Evolutionary conservation across 192 early-diverging fungal genomes (phyloP), one percentile per base, ranked within the genome.

Genomic region (Backusella tarrabulga): DNA sequence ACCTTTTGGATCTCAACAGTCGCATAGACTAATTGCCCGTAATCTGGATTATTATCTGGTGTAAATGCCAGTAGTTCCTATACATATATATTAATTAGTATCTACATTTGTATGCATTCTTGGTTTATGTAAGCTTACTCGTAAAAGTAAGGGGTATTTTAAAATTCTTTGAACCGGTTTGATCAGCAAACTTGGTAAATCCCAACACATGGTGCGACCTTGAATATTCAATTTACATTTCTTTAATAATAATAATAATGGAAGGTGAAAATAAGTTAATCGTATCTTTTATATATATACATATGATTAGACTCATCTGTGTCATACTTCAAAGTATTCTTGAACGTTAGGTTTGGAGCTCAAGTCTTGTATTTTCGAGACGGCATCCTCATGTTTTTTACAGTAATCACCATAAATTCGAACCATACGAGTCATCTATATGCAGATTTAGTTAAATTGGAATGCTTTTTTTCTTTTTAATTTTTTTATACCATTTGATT

Each of bases 131-230:
- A n/a, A 6, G 34, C 71, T 70, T 86, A 90, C 90, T 71, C 92
- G 90, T 38, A 98, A 84, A 68, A 98, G 83, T 6, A 99, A 84
- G 1, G 97, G 97, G 79, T 97, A 97, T 83, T 97, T 97, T 26
- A 99, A 83, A 19, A 99, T 93, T 32, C 97, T 89, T 82, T 99
- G 97, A 60, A 99, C 96, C 15, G 97, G 97, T 79, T 99, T 99
- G 83, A 99, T 96, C 5, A 99, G 84, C 78, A 99, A 81, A 76
- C 91, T 93, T 0, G 92, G 87, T 75, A 99, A 85, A 84, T 99
- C 97, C 97, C 97, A 99, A 72, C 94, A 93, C 34, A 87, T 90
- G 1, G 97, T 97, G 73, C 85, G 81, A 14, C 91, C 93, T 67
- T 91, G 85, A 26, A 92, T 85, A 73, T 90, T 73, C 41, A 82